These are phyloP conservation scores for Babesia bovis DNA, from an alignment of 169 alveolate species.

Conservation along the genomic window DNA sequence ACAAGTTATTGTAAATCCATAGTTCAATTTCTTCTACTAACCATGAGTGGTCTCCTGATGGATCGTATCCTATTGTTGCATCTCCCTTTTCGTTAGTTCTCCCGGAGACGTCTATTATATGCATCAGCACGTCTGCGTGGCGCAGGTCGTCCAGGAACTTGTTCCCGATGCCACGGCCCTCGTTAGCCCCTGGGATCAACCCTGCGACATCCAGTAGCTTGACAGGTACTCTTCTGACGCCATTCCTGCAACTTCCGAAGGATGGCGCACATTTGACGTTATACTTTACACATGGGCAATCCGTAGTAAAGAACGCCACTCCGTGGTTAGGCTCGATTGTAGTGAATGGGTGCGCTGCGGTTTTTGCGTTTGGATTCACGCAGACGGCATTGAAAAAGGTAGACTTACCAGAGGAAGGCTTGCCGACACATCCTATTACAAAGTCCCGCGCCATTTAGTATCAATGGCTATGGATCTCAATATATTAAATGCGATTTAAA, in stretches of 20 bases:
- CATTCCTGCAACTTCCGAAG: slow-evolving; percentile 53
- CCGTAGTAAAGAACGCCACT: slow-evolving; percentile 88
- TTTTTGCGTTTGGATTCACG: slow-evolving; percentile 90
- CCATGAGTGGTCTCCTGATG: slow-evolving; percentile 78
- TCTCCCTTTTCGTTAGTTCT: slow-evolving; percentile 81
- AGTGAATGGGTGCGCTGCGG: slow-evolving; percentile 95
- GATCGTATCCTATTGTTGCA: slow-evolving; percentile 73
- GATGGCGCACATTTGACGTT: slow-evolving; percentile 68
- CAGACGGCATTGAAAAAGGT: slow-evolving; percentile 92
- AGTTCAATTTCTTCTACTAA: slow-evolving; percentile 73
- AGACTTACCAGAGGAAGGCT: slow-evolving; percentile 95
- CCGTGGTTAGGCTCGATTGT: slow-evolving; percentile 74
- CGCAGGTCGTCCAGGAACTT: slow-evolving; percentile 94
- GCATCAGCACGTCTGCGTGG: slow-evolving; percentile 96
- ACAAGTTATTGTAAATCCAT: slow-evolving; percentile 77
- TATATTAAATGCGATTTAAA: too few species aligned
- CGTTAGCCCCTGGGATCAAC: slow-evolving; percentile 95
- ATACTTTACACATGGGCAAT: slow-evolving; percentile 78
- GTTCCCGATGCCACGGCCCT: slow-evolving; percentile 98
- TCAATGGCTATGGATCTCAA: background rate
- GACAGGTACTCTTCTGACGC: slow-evolving; percentile 88
- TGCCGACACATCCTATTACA: slow-evolving; percentile 96
- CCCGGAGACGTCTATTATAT: slow-evolving; percentile 89
- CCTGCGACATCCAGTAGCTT: slow-evolving; percentile 98
- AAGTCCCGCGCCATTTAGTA: slow-evolving; percentile 62